Percentiles rank a stretch among this genome's conserved stretches.
These are phyloP conservation scores for Diphasiastrum complanatum DNA, from an alignment of 83 land plant genomes.

Conservation along the genomic window DNA sequence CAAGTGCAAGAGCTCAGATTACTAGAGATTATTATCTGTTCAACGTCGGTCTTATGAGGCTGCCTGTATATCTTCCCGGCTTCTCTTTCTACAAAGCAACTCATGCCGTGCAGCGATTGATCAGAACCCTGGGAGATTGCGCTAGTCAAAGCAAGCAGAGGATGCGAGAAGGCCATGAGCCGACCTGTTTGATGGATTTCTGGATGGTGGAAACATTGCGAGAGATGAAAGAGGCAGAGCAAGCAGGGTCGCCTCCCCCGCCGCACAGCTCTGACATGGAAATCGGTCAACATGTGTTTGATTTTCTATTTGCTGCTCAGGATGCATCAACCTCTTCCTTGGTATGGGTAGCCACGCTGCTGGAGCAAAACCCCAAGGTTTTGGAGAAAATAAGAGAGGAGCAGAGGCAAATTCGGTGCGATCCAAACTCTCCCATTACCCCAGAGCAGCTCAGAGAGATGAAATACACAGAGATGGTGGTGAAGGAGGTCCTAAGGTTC, in stretches of 20 bases:
- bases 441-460: conserved; percentile 53
- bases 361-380: conserved; percentile 73
- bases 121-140: conserved; percentile 49
- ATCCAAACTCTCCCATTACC: conserved; percentile 30
- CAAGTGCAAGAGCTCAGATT: conserved; percentile 37
- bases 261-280: conserved; percentile 40
- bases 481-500: conserved; percentile 71
- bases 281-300: conserved; percentile 70
- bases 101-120: conserved; percentile 61
- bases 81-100: conserved; percentile 68
- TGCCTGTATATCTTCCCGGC: conserved; percentile 79
- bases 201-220: conserved; percentile 60
- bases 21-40: conserved; percentile 62
- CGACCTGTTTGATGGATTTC: conserved; percentile 74
- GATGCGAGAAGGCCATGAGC: conserved; percentile 45
- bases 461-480: conserved; percentile 87
- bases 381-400: conserved; percentile 56
- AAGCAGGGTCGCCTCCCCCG: conserved; percentile 34
- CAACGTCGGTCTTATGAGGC: conserved; percentile 71
- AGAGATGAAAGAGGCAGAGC: conserved; percentile 36
- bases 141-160: conserved; percentile 44
- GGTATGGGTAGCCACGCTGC: conserved; percentile 66
- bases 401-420: conserved; percentile 43
- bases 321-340: conserved; percentile 94
- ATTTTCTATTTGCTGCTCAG: conserved; percentile 92